Evolutionary conservation across 2,329 filamentous ascomycete genomes (phyloP).

Genomic region (Hymenoscyphus scutula): DNA sequence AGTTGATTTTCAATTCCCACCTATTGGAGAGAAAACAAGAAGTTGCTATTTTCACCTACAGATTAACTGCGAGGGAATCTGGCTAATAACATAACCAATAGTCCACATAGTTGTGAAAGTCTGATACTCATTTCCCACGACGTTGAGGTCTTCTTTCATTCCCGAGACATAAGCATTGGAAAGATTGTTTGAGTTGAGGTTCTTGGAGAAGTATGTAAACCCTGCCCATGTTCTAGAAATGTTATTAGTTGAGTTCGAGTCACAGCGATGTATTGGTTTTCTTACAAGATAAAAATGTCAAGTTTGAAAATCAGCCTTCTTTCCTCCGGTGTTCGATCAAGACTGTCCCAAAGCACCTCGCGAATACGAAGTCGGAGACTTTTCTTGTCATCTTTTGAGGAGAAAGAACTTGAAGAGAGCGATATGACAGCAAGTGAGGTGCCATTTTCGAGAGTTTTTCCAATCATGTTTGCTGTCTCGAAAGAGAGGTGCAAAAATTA

Average conservation of each 20-base stretch:
- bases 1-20: too few species aligned
- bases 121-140: conserved; percentile 43
- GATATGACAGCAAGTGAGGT: conserved; percentile 1
- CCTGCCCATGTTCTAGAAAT: conserved; percentile 29
- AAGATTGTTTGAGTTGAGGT: conserved; percentile 29
- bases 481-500: too few species aligned
- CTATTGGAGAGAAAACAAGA: too few species aligned
- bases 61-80: conserved; percentile 45
- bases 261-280: background rate
- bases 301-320: conserved; percentile 53
- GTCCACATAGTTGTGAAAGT: conserved; percentile 43
- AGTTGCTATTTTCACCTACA: conserved; percentile 36
- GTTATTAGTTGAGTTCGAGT: conserved; percentile 6
- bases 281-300: conserved; percentile 51
- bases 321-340: conserved; percentile 49
- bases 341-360: conserved; percentile 44
- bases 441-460: conserved; percentile 6
- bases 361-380: conserved; percentile 22
- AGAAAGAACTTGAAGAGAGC: conserved; percentile 5
- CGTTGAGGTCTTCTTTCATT: conserved; percentile 47
- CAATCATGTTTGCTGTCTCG: background rate
- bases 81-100: conserved; percentile 55
- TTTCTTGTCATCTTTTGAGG: conserved; percentile 15
- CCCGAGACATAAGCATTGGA: conserved; percentile 42
- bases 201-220: conserved; percentile 33